Base-by-base conservation (phyloP, 805 yeast species). In the Brettanomyces bruxellensis region DNA sequence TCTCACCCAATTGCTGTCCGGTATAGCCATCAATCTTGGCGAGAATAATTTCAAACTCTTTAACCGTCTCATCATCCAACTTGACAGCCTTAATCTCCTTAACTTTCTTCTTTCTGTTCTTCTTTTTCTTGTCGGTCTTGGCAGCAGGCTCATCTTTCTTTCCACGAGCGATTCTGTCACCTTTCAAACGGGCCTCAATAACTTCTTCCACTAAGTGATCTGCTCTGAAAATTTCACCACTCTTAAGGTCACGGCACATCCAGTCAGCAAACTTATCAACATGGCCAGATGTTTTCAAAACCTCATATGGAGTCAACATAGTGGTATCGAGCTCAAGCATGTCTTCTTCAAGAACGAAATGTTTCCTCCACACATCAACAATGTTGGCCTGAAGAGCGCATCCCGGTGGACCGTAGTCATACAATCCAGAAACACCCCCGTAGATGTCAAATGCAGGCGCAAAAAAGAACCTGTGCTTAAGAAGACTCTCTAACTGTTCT, bases 371-470 rank as follows among this genome's bases (percentile, higher is more conserved):
- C 43, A 79, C 76, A 62, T 95, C 99, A 51, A 93, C 73, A 51
- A 93, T 76, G 67, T 93, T 91, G 59, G 97, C 95, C 73, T 91
- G 98, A 69, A 93, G 79, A 11, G 98, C 95, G 73, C 98, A 91
- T 52, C 99, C 99, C 65, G 99, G 97, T 52, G 99, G 99, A 71
- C 99, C 99, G 64, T 90, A 93, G 67, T 93, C 99, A 67, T 87
- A 93, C 49, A 93, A 75, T 55, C 99, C 99, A 43, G 96, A 86
- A 41, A 93, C 98, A 67, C 99, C 99, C 56, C 99, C 99, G 66
- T 93, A 93, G 53, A 91, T 79, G 65, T 93, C 99, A 60, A 93
- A 93, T 34, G 98, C 83, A 54, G 99, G 99, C 14, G 98, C 96
- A 65, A 79, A 95, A 70, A 93, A 93, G 73, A 93, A 93, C 65